Evolutionary conservation across 805 yeast species (phyloP), one percentile per base, ranked within the genome.

Genomic region (Komagataella populi): DNA sequence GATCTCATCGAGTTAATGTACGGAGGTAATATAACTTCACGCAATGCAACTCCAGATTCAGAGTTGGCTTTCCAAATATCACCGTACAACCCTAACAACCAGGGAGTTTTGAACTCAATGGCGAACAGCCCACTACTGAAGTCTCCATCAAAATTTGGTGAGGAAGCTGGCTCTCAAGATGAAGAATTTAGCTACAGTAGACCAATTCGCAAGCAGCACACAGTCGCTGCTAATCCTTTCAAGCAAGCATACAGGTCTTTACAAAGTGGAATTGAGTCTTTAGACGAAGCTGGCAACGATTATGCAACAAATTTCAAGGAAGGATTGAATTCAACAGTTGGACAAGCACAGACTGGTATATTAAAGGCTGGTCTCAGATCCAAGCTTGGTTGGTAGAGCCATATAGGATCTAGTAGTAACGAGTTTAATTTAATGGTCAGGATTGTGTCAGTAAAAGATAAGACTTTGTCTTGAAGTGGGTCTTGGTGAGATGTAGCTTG

Each of bases 1-100:
- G 95, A 87, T 55, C 70, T 93, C 50, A 83, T 84, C 53, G 51
- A 60, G 10, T 60, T 87, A 47, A 72, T 91, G 44, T 87, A 85
- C 4, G 97, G 97, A 1, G 83, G 82, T 0, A 77, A 79, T 51
- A 14, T 30, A 4, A 10, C 39, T 30, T 30, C 8, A 30, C 39
- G 39, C 6, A 74, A 96, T 55, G 80, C 83, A 47, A 68, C 74
- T 50, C 69, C 71, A 23, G 95, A 87, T 57, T 77, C 81, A 50
- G 71, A 70, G 18, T 63, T 84, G 52, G 84, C 84, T 52, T 55
- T 78, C 75, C 52, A 70, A 65, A 55, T 65, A 2, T 67, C 71
- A 12, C 69, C 70, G 5, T 66, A 66, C 56, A 68, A 68, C 51
- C 64, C 70, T 4, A 57, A 58, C 6, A 68, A 68, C 48, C 59